Conservation (phyloP, 192 early-diverging fungal species). For the Linderina pennispora region DNA sequence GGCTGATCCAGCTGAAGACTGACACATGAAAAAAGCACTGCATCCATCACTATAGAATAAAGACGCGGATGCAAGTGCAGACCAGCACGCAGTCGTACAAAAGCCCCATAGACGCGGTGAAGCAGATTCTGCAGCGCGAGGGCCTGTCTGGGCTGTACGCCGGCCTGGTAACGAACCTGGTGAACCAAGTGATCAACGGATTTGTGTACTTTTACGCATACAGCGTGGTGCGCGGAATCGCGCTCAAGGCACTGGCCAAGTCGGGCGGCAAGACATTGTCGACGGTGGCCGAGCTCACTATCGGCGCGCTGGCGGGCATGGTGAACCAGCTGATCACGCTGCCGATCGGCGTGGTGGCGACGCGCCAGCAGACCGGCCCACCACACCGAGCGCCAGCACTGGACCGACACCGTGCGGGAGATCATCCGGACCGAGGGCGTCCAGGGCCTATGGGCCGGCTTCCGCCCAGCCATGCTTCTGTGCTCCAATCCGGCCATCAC, state of each 20-base stretch:
- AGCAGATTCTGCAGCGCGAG: constrained; percentile 76
- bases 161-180: constrained; percentile 76
- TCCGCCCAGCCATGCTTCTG: constrained; percentile 86
- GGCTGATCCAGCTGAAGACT: no score
- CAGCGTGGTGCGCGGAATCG: constrained; percentile 59
- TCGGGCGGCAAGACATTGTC: constrained; percentile 56
- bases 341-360: constrained; percentile 92
- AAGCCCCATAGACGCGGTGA: constrained; percentile 69
- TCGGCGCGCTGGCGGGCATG: constrained; percentile 89
- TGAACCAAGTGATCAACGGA: constrained; percentile 69
- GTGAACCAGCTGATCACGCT: constrained; percentile 83
- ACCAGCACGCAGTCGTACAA: constrained; percentile 54
- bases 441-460: constrained; percentile 83
- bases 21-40: no score
- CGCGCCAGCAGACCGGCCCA: constrained; percentile 87
- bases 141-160: constrained; percentile 85
- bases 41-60: constrained; percentile 76
- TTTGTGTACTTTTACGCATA: constrained; percentile 88
- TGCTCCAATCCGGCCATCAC: constrained; percentile 97
- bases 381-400: constrained; percentile 54
- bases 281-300: constrained; percentile 78
- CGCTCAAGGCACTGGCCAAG: constrained; percentile 12
- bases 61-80: constrained; percentile 97
- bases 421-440: constrained; percentile 78
- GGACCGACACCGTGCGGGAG: constrained; percentile 57